Evolutionary conservation across 2,329 filamentous ascomycete genomes (phyloP).

Genomic region (Aspergillus viridinutans): DNA sequence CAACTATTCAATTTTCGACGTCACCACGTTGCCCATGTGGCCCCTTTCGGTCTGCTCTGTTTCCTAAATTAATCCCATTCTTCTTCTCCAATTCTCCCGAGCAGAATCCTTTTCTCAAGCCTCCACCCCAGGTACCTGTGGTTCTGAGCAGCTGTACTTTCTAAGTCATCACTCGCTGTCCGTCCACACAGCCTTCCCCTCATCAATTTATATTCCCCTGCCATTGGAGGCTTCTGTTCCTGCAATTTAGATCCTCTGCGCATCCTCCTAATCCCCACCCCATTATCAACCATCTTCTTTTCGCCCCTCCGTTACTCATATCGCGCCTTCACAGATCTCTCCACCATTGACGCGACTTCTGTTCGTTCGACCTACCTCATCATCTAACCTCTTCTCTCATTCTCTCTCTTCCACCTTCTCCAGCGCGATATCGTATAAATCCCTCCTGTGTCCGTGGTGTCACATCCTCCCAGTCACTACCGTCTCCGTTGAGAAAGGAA

Average conservation of each 20-base stretch:
- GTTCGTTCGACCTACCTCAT: background rate
- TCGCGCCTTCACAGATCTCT: conserved; percentile 13
- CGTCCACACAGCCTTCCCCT: background rate
- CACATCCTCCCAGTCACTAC: background rate
- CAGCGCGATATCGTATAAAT: background rate
- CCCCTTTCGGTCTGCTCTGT: conserved; percentile 9
- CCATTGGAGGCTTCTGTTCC: conserved; percentile 14
- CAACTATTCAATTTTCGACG: conserved; percentile 11
- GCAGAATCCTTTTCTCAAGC: background rate
- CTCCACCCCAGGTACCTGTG: background rate
- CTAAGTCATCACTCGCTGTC: conserved; percentile 2
- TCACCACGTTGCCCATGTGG: conserved; percentile 16
- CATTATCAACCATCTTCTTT: conserved; percentile 11
- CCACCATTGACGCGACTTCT: conserved; percentile 1
- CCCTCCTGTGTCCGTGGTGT: conserved; percentile 1
- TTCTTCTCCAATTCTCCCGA: conserved; percentile 13
- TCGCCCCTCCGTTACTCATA: conserved; percentile 10
- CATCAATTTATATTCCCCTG: background rate
- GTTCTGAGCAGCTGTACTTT: background rate
- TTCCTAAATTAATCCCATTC: conserved; percentile 10
- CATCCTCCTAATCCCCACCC: conserved; percentile 4
- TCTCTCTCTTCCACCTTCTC: background rate
- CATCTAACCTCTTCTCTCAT: background rate
- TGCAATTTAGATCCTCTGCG: conserved; percentile 1
- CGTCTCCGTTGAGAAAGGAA: conserved; percentile 1